Evolutionary conservation across 345 rosid genomes (phyloP), one percentile per base, ranked within the genome.

Genomic region (Cardamine chenopodiifolia): DNA sequence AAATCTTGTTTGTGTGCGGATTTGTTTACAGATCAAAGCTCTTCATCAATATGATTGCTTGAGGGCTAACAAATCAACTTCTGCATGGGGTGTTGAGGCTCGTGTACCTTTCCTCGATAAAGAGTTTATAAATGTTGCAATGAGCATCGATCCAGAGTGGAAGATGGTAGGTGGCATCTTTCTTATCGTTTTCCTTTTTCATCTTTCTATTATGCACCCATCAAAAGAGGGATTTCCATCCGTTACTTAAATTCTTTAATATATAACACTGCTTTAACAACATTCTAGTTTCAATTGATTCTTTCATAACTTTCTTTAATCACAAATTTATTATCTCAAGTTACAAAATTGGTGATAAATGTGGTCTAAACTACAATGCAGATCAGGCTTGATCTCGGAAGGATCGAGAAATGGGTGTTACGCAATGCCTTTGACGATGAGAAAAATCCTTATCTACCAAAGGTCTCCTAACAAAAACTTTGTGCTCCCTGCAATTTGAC

Each of bases 31-130:
- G 97, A 87, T 90, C 69, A 90, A 90, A 77, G 86, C 90, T 61
- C 97, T 90, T 76, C 90, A 90, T 79, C 90, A 88, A 66, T 90
- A 90, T 80, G 97, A 90, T 71, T 90, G 93, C 85, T 83, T 90
- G 83, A 88, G 97, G 77, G 97, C 97, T 55, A 90, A 90, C 65
- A 90, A 90, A 70, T 77, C 97, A 15, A 88, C 97, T 69, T 88
- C 93, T 34, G 93, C 97, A 56, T 90, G 97, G 97, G 97, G 97
- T 71, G 81, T 90, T 77, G 94, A 90, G 84, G 97, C 94, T 79
- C 93, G 97, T 77, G 93, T 90, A 34, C 97, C 97, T 77, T 90
- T 90, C 78, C 76, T 90, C 26, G 94, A 90, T 78, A 88, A 87
- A 82, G 93, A 83, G 50, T 90, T 90, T 66, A 78, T 90, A 66